Conservation (phyloP, 2,329 filamentous ascomycete genomes). For the Trichoderma endophyticum region DNA sequence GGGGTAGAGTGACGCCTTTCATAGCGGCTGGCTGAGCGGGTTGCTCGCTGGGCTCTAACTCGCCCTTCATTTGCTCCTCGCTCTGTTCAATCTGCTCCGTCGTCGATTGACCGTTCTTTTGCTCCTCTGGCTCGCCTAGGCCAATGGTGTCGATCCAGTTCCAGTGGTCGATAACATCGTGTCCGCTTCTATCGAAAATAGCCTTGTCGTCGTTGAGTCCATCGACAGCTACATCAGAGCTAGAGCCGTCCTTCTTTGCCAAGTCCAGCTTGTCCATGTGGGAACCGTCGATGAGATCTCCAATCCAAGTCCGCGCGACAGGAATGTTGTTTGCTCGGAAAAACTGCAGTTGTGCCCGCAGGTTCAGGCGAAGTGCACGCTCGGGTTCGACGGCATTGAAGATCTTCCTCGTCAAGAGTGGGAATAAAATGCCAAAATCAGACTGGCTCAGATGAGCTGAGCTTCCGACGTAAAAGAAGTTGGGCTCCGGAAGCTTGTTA, state of each 20-base stretch:
- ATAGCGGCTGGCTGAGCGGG: neutral
- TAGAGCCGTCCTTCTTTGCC: slow-evolving; percentile 20
- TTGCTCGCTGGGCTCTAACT: slow-evolving; percentile 35
- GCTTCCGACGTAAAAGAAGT: slow-evolving; percentile 69
- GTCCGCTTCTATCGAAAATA: slow-evolving; percentile 47
- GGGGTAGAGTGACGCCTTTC: slow-evolving; percentile 25
- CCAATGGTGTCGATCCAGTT: slow-evolving; percentile 52
- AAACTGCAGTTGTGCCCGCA: slow-evolving; percentile 56
- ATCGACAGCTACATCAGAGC: slow-evolving; percentile 26
- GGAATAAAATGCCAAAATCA: slow-evolving; percentile 81
- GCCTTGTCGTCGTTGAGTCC: slow-evolving; percentile 47
- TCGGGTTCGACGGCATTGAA: slow-evolving; percentile 58
- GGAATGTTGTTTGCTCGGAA: slow-evolving; percentile 49
- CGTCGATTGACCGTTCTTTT: slow-evolving; percentile 30
- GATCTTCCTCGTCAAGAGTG: slow-evolving; percentile 60
- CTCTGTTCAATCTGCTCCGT: slow-evolving; percentile 34
- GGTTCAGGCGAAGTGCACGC: slow-evolving; percentile 56
- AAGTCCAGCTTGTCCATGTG: slow-evolving; percentile 36
- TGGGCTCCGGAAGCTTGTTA: slow-evolving; percentile 49
- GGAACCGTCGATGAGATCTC: slow-evolving; percentile 49
- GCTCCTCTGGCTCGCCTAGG: slow-evolving; percentile 37
- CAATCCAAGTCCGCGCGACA: slow-evolving; percentile 48
- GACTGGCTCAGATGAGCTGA: slow-evolving; percentile 81
- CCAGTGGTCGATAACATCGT: slow-evolving; percentile 46
- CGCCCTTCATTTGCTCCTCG: slow-evolving; percentile 35